Conservation (phyloP, 768 basidiomycete genomes). For the Trametes coccinea region DNA sequence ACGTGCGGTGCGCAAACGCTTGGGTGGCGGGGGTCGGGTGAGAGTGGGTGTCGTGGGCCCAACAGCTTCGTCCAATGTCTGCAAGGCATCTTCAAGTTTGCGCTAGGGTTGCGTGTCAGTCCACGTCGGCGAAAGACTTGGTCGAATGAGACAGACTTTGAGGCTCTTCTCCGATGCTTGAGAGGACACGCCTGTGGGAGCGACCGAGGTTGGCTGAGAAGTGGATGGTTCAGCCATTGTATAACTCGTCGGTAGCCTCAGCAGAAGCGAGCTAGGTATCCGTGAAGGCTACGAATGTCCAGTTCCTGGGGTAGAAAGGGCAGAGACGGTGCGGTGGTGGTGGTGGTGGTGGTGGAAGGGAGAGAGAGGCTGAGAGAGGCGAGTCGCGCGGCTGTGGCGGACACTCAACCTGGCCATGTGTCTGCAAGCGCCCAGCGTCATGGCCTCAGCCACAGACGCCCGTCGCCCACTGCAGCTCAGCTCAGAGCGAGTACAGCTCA, state of each 20-base stretch:
- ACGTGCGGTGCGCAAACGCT: constrained; percentile 52
- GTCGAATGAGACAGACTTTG: constrained; percentile 18
- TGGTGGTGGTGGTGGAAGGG: neutral
- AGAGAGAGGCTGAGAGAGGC: constrained; percentile 1
- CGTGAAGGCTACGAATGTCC: too few relatives aligned
- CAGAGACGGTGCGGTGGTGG: constrained; percentile 1
- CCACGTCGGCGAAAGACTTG: constrained; percentile 10
- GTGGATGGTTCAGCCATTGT: constrained; percentile 9
- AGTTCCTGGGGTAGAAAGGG: neutral
- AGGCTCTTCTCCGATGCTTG: constrained; percentile 22
- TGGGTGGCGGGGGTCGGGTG: constrained; percentile 42
- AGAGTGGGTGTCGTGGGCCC: constrained; percentile 35
- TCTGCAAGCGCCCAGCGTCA: neutral
- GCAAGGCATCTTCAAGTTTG: constrained; percentile 81
- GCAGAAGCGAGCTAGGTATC: too few relatives aligned
- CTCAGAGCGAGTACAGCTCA: too few relatives aligned
- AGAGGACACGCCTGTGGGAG: constrained; percentile 7
- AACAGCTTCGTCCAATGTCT: constrained; percentile 67
- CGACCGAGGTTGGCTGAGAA: constrained; percentile 8
- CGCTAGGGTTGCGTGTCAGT: constrained; percentile 45
- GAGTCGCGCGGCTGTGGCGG: constrained; percentile 14
- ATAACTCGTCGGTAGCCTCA: too few relatives aligned
- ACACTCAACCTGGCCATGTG: constrained; percentile 4
- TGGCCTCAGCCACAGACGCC: too few relatives aligned
- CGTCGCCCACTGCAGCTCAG: too few relatives aligned